Evolutionary conservation across 495 filamentous ascomycete species (phyloP), one percentile per base, ranked within the genome.

Genomic region (Penicillium goetzii): DNA sequence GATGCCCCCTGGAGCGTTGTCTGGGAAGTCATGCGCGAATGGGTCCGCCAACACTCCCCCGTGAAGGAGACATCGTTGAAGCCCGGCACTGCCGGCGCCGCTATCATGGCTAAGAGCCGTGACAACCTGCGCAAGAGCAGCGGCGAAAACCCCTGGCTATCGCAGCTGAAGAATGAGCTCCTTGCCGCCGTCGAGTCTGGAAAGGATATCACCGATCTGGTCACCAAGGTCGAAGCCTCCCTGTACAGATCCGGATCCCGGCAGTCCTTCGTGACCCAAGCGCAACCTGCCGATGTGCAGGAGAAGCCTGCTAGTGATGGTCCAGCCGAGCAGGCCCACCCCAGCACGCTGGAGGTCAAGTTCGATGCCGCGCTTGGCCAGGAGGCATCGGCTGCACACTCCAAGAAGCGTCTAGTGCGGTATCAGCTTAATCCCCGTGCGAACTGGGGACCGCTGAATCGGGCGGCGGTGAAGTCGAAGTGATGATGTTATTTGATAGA

Each of bases 1-100:
- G 88, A 97, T 75, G 95, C 95, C 12, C 89, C 92, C 0, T 97
- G 93, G 92, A 79, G 76, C 3, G 85, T 92, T 3, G 83, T 98
- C 47, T 98, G 95, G 95, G 89, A 97, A 64, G 82, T 98, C 33
- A 97, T 98, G 88, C 83, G 90, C 36, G 91, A 96, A 77, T 99
- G 94, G 94, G 81, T 87, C 3, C 81, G 88, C 41, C 93, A 95
- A 65, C 89, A 87, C 60, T 76, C 81, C 0, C 92, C 92, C 0
- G 78, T 94, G 50, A 96, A 90, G 65, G 84, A 88, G 50, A 82
- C 80, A 0, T 81, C 86, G 5, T 74, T 97, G n/a, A 88, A 83
- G 60, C 79, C 86, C 36, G 84, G 85, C 21, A 90, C 78, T n/a
- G 75, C 90, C 0, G 94, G 88, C 9, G 91, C 86, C 45, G 84